These are phyloP conservation scores for Dianthus caryophyllus DNA, from an alignment of 148 eudicot genomes.

Conservation along the genomic window DNA sequence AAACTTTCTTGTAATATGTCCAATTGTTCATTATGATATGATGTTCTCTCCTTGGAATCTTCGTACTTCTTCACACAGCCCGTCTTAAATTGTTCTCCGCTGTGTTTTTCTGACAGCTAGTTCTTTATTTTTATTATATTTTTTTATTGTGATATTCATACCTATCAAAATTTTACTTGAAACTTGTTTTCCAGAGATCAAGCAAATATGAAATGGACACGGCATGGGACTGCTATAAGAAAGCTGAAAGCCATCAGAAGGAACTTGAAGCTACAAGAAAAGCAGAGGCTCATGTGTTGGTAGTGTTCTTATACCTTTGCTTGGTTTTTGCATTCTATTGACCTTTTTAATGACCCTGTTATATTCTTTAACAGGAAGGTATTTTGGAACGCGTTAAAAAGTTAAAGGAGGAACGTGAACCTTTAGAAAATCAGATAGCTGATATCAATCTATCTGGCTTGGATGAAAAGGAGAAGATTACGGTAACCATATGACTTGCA, in stretches of 20 bases:
- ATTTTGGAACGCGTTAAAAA: slow-evolving; percentile 45
- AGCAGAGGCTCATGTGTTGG: slow-evolving; percentile 63
- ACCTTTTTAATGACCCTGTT: not conserved
- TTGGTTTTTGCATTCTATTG: slow-evolving; percentile 6
- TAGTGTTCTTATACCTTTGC: slow-evolving; percentile 20
- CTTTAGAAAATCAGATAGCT: slow-evolving; percentile 46
- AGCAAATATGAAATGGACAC: slow-evolving; percentile 39
- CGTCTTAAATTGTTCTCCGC: not conserved
- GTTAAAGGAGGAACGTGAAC: slow-evolving; percentile 54
- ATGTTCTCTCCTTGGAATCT: no score
- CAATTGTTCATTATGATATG: no score
- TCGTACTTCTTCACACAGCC: no score
- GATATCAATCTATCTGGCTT: slow-evolving; percentile 39
- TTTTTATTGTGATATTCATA: not conserved
- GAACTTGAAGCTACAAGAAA: slow-evolving; percentile 51
- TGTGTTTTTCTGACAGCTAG: not conserved
- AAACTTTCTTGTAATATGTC: no score
- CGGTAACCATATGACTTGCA: slow-evolving; percentile 35
- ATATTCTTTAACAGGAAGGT: slow-evolving; percentile 35
- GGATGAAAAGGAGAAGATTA: slow-evolving; percentile 64
- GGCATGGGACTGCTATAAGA: slow-evolving; percentile 39
- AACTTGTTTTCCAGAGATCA: slow-evolving; percentile 39
- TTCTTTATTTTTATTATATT: not conserved
- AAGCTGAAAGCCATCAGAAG: slow-evolving; percentile 56
- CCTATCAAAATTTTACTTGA: not conserved